These are phyloP conservation scores for Euphrasia confusa DNA, from an alignment of 257 asterid species.

Conservation along the genomic window DNA sequence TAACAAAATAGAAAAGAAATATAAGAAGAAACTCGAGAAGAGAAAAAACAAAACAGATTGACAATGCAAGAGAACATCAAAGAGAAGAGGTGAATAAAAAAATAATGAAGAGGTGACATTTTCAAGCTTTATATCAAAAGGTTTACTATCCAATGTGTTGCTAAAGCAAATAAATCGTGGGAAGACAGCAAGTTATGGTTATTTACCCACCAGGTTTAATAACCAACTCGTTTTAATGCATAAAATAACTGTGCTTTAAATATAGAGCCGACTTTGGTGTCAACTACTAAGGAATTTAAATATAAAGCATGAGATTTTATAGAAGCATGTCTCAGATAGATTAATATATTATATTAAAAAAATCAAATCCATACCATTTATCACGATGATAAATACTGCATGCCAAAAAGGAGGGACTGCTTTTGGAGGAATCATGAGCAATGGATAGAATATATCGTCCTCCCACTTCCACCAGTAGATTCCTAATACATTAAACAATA, in stretches of 20 bases:
- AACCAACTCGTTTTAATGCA: slow-evolving; percentile 9
- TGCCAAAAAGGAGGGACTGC: slow-evolving; percentile 93
- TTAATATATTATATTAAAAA: slow-evolving; percentile 5
- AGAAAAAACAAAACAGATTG: not conserved
- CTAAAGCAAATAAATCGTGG: not conserved
- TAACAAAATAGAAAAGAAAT: slow-evolving; percentile 17
- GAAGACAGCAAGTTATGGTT: slow-evolving; percentile 2
- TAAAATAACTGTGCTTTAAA: slow-evolving; percentile 6
- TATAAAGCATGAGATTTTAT: slow-evolving; percentile 15
- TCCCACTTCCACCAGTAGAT: slow-evolving; percentile 77
- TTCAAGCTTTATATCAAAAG: slow-evolving; percentile 5
- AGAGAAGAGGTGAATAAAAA: not conserved
- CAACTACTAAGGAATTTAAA: not conserved
- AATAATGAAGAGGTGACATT: slow-evolving; percentile 9
- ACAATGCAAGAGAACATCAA: not conserved
- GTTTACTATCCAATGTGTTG: not conserved
- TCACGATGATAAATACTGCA: slow-evolving; percentile 67
- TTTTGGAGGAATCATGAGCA: slow-evolving; percentile 79
- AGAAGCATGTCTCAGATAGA: slow-evolving; percentile 13
- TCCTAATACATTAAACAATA: slow-evolving; percentile 59
- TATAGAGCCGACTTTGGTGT: not conserved
- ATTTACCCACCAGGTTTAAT: slow-evolving; percentile 12
- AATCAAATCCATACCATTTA: slow-evolving; percentile 55
- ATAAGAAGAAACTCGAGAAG: not conserved
- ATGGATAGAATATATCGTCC: slow-evolving; percentile 63